These are phyloP conservation scores for Solanum paucissectum DNA, from an alignment of 257 asterid genomes.

Conservation along the genomic window DNA sequence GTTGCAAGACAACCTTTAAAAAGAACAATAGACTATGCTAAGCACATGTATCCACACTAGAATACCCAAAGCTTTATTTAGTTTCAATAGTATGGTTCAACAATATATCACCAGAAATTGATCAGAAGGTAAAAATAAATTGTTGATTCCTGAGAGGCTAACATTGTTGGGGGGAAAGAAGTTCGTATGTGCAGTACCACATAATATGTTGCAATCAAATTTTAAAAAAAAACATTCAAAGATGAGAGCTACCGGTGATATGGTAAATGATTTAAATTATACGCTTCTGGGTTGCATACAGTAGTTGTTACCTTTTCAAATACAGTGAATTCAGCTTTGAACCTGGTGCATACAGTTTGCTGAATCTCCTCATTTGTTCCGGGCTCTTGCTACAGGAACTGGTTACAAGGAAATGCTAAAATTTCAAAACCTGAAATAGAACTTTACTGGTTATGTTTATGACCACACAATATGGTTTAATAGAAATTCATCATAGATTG, in stretches of 20 bases:
- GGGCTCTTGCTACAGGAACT: conserved; percentile 80
- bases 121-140: neutral
- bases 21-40: neutral
- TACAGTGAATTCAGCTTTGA: conserved; percentile 74
- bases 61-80: neutral
- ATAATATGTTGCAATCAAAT: neutral
- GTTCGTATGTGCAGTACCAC: neutral
- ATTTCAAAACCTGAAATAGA: conserved; percentile 57
- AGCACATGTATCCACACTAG: neutral
- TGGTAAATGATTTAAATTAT: neutral
- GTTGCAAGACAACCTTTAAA: neutral
- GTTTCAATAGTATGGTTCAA: neutral
- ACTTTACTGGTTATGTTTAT: neutral
- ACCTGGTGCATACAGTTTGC: conserved; percentile 61
- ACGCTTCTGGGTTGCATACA: neutral
- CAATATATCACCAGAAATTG: neutral
- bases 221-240: neutral
- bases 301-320: conserved; percentile 51
- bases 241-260: neutral
- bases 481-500: neutral
- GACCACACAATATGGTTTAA: neutral
- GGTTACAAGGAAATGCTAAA: conserved; percentile 91
- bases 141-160: neutral
- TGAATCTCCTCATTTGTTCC: conserved; percentile 71
- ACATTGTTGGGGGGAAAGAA: neutral